Conservation (phyloP, 2,329 filamentous ascomycete species). For the Lasiodiplodia gonubiensis region DNA sequence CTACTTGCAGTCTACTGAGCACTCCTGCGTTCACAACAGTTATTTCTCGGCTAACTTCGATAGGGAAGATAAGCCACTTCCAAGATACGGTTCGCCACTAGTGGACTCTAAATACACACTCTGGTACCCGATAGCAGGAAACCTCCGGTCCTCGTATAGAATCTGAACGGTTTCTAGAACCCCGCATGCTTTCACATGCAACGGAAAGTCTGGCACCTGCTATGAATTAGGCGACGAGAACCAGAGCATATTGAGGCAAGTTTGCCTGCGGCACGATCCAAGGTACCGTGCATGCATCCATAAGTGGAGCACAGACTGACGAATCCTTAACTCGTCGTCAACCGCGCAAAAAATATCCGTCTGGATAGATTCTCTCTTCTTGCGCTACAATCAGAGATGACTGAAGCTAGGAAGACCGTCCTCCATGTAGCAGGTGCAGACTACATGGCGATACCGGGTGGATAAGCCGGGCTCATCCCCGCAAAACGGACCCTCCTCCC, state of each 20-base stretch:
- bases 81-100: neutral
- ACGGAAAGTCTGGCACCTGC: neutral
- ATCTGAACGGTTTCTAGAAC: neutral
- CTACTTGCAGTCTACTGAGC: neutral
- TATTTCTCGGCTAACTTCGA: neutral
- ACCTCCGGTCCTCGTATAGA: neutral
- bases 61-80: neutral
- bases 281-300: neutral
- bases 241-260: neutral
- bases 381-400: no score
- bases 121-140: neutral
- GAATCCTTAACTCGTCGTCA: neutral
- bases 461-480: neutral
- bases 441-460: neutral
- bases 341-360: neutral
- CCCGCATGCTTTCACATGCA: neutral
- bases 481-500: slow-evolving; percentile 7
- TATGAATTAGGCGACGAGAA: neutral
- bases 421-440: neutral
- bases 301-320: neutral
- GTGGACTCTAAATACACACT: neutral
- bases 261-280: neutral
- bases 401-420: neutral
- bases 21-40: neutral
- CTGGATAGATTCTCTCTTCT: neutral